Base-by-base conservation (phyloP, 1,139 yeast species). In the Sugiyamaella paludigena region DNA sequence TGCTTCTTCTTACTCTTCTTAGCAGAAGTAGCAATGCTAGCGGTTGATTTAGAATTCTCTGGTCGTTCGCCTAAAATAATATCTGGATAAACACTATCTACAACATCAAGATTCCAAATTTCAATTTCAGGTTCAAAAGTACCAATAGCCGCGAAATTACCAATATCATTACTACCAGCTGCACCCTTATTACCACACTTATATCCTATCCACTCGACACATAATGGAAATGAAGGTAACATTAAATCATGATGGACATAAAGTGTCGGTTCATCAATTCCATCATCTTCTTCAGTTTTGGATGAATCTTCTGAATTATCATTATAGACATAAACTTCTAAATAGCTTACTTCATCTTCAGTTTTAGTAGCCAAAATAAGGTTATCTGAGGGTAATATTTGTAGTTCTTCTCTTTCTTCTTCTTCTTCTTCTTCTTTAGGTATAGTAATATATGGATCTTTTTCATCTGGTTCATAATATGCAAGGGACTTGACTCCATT, bases 121-220 rank as follows among this genome's bases (percentile, higher is more conserved):
- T 92, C 99, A 67, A 92, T 92, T 64, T 87, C 95, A 35, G 98
- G 98, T 61, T 92, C 98, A 67, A 92, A 91, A 1, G 98, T 87
- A 65, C 98, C 98, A 55, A 92, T 76, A 11, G 98, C 98, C 1
- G 95, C 98, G 68, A 87, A 88, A 67, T 89, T 92, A 8, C 95
- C 97, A 36, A 82, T 72, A 31, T 66, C 70, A 33, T 67, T 57
- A 30, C 52, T 45, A 11, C 51, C 57, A 28, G 53, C 42, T 8
- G 48, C 43, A 15, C n/a, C 44, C 19, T 29, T 40, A 16, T 35
- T 45, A 11, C 44, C 48, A 32, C 57, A 51, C 13, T 76, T 78
- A 67, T 78, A 86, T 67, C 88, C 86, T 54, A 92, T 70, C 97
- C 98, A 91, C 69, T 94, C 98, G 32, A 92, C 92, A 66, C 97